Base-by-base conservation (phyloP, 2,329 filamentous ascomycete species). In the Magnaporthiopsis rhizophila region DNA sequence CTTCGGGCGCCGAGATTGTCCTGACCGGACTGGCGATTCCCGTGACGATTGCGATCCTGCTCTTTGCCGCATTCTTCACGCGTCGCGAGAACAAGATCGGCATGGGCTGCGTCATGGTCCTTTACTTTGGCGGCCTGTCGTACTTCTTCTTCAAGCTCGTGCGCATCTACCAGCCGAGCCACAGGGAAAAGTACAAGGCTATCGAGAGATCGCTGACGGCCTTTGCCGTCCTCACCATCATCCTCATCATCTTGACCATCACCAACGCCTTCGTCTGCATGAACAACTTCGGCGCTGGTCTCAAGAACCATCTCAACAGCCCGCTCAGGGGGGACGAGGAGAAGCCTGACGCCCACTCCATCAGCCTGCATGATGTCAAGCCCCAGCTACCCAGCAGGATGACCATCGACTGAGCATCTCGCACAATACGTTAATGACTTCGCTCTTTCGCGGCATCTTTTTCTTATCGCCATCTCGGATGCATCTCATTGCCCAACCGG, bases 61-160 rank as follows among this genome's bases (percentile, higher is more conserved):
- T 97, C 65, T 85, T 89, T 69, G 94, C 94, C 38, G 93, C 90
- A 62, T 92, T 84, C 77, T 96, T 91, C 77, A 93, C 92, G 21
- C 89, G 91, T 61, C 87, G 87, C 69, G 95, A 99, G 76, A 93
- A 88, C 73, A 88, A 87, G 69, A 65, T 82, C 13, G 93, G 94
- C 74, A 96, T 96, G 86, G 78, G 88, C 64, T 72, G 80, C 69
- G 87, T 92, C 72, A 94, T 98, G 71, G 79, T 93, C 63, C 83
- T 97, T 65, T 97, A 96, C 78, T 88, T 97, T 68, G 92, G 89
- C 67, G 94, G 88, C 56, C 84, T 98, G 68, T 91, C 88, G 65
- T 99, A 98, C 80, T 99, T 99, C 81, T 85, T 97, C 74, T 99
- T 97, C 86, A 99, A 99, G 83, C 86, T 99, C 64, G 89, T 95